phyloP scores from a whole-genome alignment of 306 rosid genomes.

The Bauhinia variegata region DNA sequence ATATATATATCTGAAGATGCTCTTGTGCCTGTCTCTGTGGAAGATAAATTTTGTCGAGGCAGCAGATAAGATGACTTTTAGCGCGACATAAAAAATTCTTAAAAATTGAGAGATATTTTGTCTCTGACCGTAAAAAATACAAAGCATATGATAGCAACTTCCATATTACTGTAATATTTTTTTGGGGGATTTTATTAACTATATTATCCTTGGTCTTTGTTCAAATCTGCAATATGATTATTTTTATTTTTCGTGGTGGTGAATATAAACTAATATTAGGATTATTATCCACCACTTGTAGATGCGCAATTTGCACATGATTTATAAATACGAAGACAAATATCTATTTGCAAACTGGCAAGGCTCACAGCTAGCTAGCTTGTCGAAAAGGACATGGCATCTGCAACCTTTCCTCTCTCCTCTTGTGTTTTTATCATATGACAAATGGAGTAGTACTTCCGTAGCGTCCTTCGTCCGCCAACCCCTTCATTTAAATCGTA shows the following conservation, averaged over 20 bases:
- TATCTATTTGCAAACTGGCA: not conserved
- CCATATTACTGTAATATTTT: not conserved
- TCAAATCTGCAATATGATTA: not conserved
- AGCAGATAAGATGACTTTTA: not conserved
- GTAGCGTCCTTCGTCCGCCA: not conserved
- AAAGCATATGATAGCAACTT: constrained; percentile 1
- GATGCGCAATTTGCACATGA: not conserved
- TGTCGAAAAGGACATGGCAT: constrained; percentile 26
- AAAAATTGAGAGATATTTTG: constrained; percentile 24
- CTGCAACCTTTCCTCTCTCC: not conserved
- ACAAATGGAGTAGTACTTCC: not conserved
- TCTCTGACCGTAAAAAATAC: not conserved
- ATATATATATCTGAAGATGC: too few relatives aligned
- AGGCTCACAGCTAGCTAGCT: constrained; percentile 34
- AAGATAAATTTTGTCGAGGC: constrained; percentile 5
- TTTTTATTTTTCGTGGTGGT: constrained; percentile 26
- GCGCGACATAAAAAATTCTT: not conserved
- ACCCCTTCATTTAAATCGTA: too few relatives aligned
- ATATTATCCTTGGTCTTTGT: not conserved
- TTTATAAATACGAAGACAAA: constrained; percentile 4
- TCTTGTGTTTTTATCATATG: not conserved
- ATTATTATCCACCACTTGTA: not conserved
- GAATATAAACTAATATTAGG: not conserved
- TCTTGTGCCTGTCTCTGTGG: too few relatives aligned
- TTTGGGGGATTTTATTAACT: not conserved